phyloP scores from a whole-genome alignment of 768 basidiomycete species.

The Austroboletus eburneus region DNA sequence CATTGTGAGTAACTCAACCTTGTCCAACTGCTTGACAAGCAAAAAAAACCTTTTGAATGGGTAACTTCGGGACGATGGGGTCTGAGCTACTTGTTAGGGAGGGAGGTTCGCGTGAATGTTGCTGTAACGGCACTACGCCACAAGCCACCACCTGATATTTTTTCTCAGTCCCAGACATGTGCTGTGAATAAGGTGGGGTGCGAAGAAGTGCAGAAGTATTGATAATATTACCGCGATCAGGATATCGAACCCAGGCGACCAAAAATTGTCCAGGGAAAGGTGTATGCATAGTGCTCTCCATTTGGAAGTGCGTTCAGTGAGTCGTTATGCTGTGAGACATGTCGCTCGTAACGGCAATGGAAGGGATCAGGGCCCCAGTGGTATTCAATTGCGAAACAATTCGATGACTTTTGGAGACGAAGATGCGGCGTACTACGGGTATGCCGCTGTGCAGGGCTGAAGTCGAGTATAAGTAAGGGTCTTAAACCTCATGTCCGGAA shows the following conservation, averaged over 20 bases:
- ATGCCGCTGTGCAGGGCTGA: background rate
- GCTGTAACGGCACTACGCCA: background rate
- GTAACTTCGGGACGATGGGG: background rate
- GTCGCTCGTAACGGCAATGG: background rate
- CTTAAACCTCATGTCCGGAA: background rate
- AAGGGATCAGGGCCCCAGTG: too few species aligned
- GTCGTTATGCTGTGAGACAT: background rate
- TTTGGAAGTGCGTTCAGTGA: background rate
- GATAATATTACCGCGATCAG: background rate
- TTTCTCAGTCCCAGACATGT: conserved; percentile 4
- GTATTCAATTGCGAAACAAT: background rate
- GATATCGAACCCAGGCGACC: background rate
- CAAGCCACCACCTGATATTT: background rate
- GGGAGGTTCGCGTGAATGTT: conserved; percentile 1
- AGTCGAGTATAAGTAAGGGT: background rate
- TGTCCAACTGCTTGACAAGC: conserved; percentile 1
- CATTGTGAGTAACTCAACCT: too few species aligned
- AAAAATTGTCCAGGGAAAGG: background rate
- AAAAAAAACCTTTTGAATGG: background rate
- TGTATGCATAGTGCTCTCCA: background rate
- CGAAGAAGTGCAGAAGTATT: background rate
- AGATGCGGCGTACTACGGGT: background rate
- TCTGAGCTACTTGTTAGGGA: too few species aligned
- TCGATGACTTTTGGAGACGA: background rate
- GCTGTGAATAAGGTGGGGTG: background rate